These are phyloP conservation scores for Amaranthus cruentus DNA, from an alignment of 148 eudicot genomes.

Conservation along the genomic window DNA sequence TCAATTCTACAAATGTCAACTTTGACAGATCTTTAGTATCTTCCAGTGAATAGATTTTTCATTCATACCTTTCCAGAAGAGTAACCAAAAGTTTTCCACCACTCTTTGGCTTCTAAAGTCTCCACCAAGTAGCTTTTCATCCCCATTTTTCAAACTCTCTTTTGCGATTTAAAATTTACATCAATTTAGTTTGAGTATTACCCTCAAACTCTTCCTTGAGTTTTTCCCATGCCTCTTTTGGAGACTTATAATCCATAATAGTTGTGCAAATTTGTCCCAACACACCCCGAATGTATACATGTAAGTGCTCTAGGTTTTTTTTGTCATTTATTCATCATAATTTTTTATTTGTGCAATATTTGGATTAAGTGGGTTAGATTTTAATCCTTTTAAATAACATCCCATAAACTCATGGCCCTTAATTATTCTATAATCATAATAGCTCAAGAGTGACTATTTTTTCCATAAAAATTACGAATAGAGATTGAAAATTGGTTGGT, in stretches of 20 bases:
- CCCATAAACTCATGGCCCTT: too few relatives aligned
- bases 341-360: slow-evolving; percentile 2
- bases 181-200: slow-evolving; percentile 2
- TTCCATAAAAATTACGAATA: too few relatives aligned
- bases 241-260: slow-evolving; percentile 4
- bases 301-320: background rate
- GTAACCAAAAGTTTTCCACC: background rate
- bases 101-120: background rate
- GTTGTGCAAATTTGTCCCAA: background rate
- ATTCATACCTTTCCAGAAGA: background rate
- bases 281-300: background rate
- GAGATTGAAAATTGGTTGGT: too few relatives aligned
- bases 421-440: too few relatives aligned
- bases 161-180: background rate
- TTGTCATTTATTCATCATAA: background rate
- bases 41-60: background rate
- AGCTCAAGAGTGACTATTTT: too few relatives aligned
- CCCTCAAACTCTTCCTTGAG: background rate
- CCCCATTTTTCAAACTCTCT: background rate
- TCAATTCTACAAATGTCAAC: background rate
- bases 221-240: slow-evolving; percentile 1
- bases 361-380: background rate
- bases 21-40: background rate
- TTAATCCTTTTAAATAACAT: too few relatives aligned
- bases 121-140: slow-evolving; percentile 8